Evolutionary conservation across 2,329 filamentous ascomycete genomes (phyloP), one percentile per base, ranked within the genome.

Genomic region (Claviceps purpurea): DNA sequence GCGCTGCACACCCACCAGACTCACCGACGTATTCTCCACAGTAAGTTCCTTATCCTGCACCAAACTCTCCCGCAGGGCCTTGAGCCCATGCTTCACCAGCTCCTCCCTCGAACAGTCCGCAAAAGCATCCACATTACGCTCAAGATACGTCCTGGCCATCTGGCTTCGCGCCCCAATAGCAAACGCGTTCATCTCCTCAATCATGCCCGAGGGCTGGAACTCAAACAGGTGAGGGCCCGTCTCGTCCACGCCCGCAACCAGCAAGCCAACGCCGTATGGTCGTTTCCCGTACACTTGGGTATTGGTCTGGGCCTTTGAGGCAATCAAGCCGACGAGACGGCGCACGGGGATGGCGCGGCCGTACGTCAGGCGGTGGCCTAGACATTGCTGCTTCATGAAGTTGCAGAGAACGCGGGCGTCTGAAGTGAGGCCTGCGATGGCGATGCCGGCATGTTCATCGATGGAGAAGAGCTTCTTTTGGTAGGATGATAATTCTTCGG

Each of bases 341-440:
- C 89, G 85, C 66, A 97, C 76, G 37, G 89, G 88, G 67, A 98
- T 93, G 60, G 90, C 83, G 60, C 93, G 90, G 72, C 88, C 91
- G 75, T 95, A 97, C 53, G 89, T 95, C 62, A 98, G 84, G 69
- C 91, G 89, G 63, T 93, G 91, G 64, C 88, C 87, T 64, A 98
- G 88, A 57, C 89, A 95, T 74, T 97, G 93, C 74, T 95, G 89
- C 77, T 96, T 97, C 91, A 98, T 97, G 77, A 96, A 98, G 81
- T 98, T 98, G 77, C 90, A 96, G 62, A 98, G 89, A 62, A 98
- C 93, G 65, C 93, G 93, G 66, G 91, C 93, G 71, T 98, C 93
- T 54, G 91, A 96, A 60, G 93, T 93, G 56, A 98, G 87, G 62
- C 93, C 93, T 60, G 93, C 93, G 64, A 98, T 94, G 64, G 91